These are phyloP conservation scores for Vitis hybrid DNA, from an alignment of 177 flowering plant genomes.

Conservation along the genomic window DNA sequence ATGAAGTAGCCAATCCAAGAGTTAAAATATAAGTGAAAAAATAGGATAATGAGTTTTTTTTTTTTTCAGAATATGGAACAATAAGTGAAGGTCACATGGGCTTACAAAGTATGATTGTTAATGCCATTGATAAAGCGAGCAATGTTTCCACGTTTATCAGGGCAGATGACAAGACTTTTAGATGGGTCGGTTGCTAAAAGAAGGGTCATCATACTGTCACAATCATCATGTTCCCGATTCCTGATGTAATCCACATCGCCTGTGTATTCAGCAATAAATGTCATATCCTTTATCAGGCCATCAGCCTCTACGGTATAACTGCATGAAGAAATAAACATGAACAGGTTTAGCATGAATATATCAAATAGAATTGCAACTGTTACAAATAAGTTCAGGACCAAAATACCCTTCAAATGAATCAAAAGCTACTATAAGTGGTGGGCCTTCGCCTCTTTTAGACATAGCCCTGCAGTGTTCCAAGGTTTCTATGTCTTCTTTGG, in stretches of 20 bases:
- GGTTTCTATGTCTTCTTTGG: slow-evolving; percentile 63
- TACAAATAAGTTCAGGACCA: slow-evolving; percentile 4
- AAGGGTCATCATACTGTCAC: slow-evolving; percentile 81
- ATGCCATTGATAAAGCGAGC: slow-evolving; percentile 79
- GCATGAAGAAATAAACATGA: slow-evolving; percentile 22
- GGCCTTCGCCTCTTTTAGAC: slow-evolving; percentile 63
- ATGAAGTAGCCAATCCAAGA: neutral
- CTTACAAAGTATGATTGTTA: slow-evolving; percentile 74
- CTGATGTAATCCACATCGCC: slow-evolving; percentile 73
- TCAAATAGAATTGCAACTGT: neutral
- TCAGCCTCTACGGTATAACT: slow-evolving; percentile 76
- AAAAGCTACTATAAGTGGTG: slow-evolving; percentile 65
- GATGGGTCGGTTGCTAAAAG: slow-evolving; percentile 48
- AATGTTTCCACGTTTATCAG: slow-evolving; percentile 73
- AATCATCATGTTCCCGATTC: slow-evolving; percentile 71
- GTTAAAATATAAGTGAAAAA: neutral
- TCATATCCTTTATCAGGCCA: slow-evolving; percentile 59
- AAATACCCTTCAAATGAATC: slow-evolving; percentile 73
- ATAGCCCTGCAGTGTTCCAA: slow-evolving; percentile 56
- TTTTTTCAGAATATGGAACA: neutral
- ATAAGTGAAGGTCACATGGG: slow-evolving; percentile 2
- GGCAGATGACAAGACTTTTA: slow-evolving; percentile 66
- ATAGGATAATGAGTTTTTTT: neutral
- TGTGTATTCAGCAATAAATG: slow-evolving; percentile 61
- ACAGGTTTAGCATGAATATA: neutral